A percentile compares a stretch with the other conserved stretches of the same genome.
phyloP scores from a whole-genome alignment of 2,329 filamentous ascomycete genomes.

The Emydomyces testavorans region DNA sequence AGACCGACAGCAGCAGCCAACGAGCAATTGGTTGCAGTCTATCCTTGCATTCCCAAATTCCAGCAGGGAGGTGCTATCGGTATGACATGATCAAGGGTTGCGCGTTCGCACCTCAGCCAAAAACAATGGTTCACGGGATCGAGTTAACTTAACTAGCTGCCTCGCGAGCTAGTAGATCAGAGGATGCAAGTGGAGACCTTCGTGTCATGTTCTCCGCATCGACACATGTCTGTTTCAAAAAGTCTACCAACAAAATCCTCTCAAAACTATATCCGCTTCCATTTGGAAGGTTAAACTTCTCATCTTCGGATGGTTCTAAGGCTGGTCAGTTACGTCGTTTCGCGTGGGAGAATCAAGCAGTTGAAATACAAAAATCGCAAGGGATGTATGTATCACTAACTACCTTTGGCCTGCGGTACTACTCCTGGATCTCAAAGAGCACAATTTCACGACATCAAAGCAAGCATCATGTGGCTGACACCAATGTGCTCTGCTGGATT shows the following conservation, averaged over 20 bases:
- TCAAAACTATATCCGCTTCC: not conserved
- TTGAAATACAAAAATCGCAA: too few species aligned
- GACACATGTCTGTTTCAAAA: too few species aligned
- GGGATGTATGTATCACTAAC: too few species aligned
- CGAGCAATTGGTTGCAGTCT: not conserved
- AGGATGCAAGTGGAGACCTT: too few species aligned
- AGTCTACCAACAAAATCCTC: not conserved
- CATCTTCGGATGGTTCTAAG: not conserved
- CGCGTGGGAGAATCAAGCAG: too few species aligned
- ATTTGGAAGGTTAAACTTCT: not conserved
- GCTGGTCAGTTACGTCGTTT: too few species aligned
- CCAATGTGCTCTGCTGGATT: constrained; percentile 4
- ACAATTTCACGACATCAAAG: not conserved
- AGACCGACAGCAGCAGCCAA: not conserved
- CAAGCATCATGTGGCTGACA: constrained; percentile 9
- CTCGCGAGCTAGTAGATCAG: too few species aligned
- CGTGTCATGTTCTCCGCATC: not conserved
- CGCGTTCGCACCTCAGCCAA: not conserved
- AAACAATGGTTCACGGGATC: too few species aligned
- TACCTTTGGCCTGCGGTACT: not conserved
- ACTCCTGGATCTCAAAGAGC: too few species aligned
- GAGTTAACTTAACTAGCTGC: too few species aligned
- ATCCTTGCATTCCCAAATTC: constrained; percentile 6
- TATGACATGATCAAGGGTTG: not conserved
- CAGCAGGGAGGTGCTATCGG: constrained; percentile 4